Percentiles rank a stretch among this genome's conserved stretches.
phyloP scores from a whole-genome alignment of 106 monocot species.

The Cymbidium sinense region DNA sequence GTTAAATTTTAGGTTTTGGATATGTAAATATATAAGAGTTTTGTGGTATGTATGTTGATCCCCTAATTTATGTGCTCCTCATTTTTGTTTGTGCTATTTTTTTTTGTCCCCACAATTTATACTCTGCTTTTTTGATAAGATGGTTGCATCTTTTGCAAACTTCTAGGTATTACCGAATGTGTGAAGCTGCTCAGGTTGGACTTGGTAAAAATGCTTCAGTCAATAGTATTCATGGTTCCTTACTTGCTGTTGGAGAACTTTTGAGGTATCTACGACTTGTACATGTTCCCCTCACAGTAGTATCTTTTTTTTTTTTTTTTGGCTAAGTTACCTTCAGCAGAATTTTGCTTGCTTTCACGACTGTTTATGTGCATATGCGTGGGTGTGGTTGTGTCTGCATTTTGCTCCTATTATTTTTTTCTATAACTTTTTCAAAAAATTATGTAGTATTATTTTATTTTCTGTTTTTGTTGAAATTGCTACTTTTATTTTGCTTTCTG shows the following conservation, averaged over 20 bases:
- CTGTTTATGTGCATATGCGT: not conserved
- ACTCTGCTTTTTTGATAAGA: not conserved
- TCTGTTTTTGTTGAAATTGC: no score
- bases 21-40: no score
- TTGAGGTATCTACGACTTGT: slow-evolving; percentile 31
- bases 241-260: slow-evolving; percentile 75
- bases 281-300: not conserved
- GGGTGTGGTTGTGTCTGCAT: not conserved
- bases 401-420: not conserved
- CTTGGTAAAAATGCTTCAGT: slow-evolving; percentile 70
- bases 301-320: not conserved
- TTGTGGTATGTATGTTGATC: no score
- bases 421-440: not conserved
- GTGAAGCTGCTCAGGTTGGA: slow-evolving; percentile 74
- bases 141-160: not conserved
- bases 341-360: not conserved
- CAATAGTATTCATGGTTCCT: slow-evolving; percentile 68
- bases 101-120: not conserved
- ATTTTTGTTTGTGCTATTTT: not conserved
- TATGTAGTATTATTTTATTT: not conserved
- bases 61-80: no score
- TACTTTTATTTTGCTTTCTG: not conserved
- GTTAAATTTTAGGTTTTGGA: no score
- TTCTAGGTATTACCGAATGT: slow-evolving; percentile 70
- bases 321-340: not conserved